Evolutionary conservation across 768 basidiomycete species (phyloP).

Genomic region (Daedalea quercina): DNA sequence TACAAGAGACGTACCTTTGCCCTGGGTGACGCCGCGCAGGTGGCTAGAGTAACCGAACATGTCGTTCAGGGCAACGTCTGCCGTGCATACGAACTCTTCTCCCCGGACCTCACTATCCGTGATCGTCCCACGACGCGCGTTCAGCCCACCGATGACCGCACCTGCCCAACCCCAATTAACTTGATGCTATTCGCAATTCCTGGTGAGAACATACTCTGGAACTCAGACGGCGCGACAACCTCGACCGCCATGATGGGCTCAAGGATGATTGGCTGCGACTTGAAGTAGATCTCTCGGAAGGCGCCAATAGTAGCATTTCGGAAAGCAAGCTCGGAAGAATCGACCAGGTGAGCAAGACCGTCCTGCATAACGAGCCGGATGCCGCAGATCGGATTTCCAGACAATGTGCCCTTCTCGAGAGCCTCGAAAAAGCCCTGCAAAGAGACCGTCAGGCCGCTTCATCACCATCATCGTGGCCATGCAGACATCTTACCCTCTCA

Average conservation of each 20-base stretch:
- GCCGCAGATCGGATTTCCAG: conserved; percentile 84
- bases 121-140: conserved; percentile 88
- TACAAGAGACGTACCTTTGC: conserved; percentile 54
- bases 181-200: neutral
- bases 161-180: conserved; percentile 30
- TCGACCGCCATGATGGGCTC: conserved; percentile 99
- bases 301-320: conserved; percentile 85
- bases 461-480: neutral
- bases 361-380: conserved; percentile 85
- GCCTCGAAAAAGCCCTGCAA: conserved; percentile 90
- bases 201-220: conserved; percentile 57
- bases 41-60: conserved; percentile 98
- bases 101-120: conserved; percentile 94
- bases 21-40: conserved; percentile 90
- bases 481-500: conserved; percentile 59
- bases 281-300: conserved; percentile 83
- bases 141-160: conserved; percentile 89
- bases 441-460: neutral
- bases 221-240: conserved; percentile 91
- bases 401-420: conserved; percentile 81
- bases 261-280: conserved; percentile 73
- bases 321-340: conserved; percentile 97
- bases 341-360: conserved; percentile 88
- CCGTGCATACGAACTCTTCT: conserved; percentile 89
- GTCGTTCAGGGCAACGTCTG: conserved; percentile 92